Base-by-base conservation (phyloP, 2,329 filamentous ascomycete genomes). In the Trichoderma sp. region DNA sequence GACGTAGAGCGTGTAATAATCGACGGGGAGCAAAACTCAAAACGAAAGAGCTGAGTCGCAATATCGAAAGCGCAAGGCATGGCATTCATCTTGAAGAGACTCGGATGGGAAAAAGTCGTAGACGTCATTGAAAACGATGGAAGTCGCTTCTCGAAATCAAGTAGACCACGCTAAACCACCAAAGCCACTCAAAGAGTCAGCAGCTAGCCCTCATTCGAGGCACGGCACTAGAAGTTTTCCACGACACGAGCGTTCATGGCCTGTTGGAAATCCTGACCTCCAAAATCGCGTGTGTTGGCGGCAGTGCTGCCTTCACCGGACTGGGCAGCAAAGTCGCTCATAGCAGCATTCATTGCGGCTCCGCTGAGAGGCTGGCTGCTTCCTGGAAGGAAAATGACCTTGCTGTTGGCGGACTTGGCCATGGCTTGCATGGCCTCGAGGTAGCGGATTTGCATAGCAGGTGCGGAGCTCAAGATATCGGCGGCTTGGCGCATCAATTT, bases 361-460 rank as follows among this genome's bases (percentile, higher is more conserved):
- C 78, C 73, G 4, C 30, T 32, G 78, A 91, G 88, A 17, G 88
- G 90, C 82, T 92, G 88, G 75, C 79, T 82, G 61, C 81, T 79
- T 11, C 85, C 89, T 11, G 92, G 92, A 77, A 96, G 79, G 86
- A 95, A 96, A 78, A 96, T 95, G 78, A 96, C 92, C 84, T 97
- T 97, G 84, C 88, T 90, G 83, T 95, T 97, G 62, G 94, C 93
- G 0, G 90, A 89, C 88, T 98, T 98, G 77, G 96, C 96, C 95
- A 99, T 99, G 55, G 93, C 89, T 82, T 98, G 96, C 95, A 98
- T 98, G 4, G 96, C 95, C 84, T 99, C 96, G 76, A 99, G 92
- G 82, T 98, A 98, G 75, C 95, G 88, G 84, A 97, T 97, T 84
- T 98, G 95, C 96, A 99, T 99, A 76, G 96, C 96, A 3, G 96